Evolutionary conservation across 768 basidiomycete species (phyloP).

Genomic region (Aureoboletus auriporus): DNA sequence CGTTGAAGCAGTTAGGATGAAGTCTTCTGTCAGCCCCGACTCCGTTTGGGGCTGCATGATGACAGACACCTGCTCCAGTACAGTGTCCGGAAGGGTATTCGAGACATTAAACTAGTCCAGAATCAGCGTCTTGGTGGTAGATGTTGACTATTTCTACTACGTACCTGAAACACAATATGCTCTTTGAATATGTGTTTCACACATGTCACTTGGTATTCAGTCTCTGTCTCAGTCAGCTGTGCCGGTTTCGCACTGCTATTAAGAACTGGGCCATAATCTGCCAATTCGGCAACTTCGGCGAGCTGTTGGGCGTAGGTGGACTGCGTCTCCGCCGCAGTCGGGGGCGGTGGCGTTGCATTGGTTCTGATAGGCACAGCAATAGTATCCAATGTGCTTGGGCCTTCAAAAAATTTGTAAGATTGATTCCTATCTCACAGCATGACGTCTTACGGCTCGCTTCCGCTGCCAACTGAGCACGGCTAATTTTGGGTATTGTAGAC

Average conservation of each 20-base stretch:
- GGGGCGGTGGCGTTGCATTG: slow-evolving; percentile 61
- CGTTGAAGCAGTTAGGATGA: slow-evolving; percentile 81
- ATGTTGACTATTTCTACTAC: slow-evolving; percentile 15
- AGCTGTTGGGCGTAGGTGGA: slow-evolving; percentile 87
- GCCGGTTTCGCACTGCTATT: slow-evolving; percentile 78
- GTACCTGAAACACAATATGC: slow-evolving; percentile 94
- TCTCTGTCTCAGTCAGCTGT: slow-evolving; percentile 93
- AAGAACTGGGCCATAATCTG: slow-evolving; percentile 78
- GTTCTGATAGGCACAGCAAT: slow-evolving; percentile 68
- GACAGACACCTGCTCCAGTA: slow-evolving; percentile 91
- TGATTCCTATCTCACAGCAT: slow-evolving; percentile 6
- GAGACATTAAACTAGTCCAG: slow-evolving; percentile 84
- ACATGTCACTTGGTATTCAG: slow-evolving; percentile 94
- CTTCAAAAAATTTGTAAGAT: slow-evolving; percentile 34
- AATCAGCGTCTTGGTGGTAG: slow-evolving; percentile 6
- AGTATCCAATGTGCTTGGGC: slow-evolving; percentile 83
- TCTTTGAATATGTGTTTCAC: slow-evolving; percentile 97
- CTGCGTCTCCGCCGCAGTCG: slow-evolving; percentile 84
- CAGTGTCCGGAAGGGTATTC: slow-evolving; percentile 93
- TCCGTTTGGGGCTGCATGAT: slow-evolving; percentile 85
- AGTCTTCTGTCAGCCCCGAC: slow-evolving; percentile 81
- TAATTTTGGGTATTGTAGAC: slow-evolving; percentile 87
- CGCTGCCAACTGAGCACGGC: slow-evolving; percentile 85
- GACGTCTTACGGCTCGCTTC: slow-evolving; percentile 68
- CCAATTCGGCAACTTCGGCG: slow-evolving; percentile 80